Conservation (phyloP, 768 basidiomycete genomes). For the Rhizopogon roseolus region DNA sequence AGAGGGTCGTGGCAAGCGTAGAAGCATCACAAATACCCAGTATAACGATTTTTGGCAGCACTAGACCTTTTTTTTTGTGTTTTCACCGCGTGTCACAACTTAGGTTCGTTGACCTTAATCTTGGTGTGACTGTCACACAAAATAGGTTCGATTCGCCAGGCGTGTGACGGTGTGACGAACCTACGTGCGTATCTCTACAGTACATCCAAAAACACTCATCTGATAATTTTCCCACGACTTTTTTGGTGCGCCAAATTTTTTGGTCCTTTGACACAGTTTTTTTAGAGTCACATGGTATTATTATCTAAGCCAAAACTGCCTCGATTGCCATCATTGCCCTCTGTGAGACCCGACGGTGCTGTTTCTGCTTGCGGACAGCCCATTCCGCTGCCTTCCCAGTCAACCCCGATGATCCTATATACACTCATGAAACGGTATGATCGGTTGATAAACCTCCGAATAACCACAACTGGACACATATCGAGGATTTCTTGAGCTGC, state of each 20-base stretch:
- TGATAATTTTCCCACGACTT: no score
- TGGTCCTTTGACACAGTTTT: no score
- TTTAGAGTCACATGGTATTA: no score
- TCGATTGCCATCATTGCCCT: conserved; percentile 30
- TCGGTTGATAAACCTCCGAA: conserved; percentile 31
- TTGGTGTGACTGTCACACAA: background rate
- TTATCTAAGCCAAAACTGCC: no score
- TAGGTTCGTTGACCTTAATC: background rate
- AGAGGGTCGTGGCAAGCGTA: background rate
- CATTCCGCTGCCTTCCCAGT: conserved; percentile 33
- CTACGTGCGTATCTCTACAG: no score
- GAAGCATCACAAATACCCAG: background rate
- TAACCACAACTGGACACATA: conserved; percentile 30
- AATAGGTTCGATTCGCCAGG: background rate
- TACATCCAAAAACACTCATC: no score
- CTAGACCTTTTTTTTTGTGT: background rate
- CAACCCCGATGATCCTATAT: conserved; percentile 30
- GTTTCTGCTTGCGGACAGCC: conserved; percentile 32
- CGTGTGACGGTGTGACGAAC: no score
- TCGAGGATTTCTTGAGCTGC: no score
- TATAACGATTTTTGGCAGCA: background rate
- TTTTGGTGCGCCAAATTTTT: no score
- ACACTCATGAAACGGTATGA: conserved; percentile 32
- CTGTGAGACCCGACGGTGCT: conserved; percentile 25
- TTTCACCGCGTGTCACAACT: no score